A percentile compares a stretch with the other conserved stretches of the same genome.
These are phyloP conservation scores for Colletotrichum gloeosporioides DNA, from an alignment of 2,329 filamentous ascomycete species.

Conservation along the genomic window DNA sequence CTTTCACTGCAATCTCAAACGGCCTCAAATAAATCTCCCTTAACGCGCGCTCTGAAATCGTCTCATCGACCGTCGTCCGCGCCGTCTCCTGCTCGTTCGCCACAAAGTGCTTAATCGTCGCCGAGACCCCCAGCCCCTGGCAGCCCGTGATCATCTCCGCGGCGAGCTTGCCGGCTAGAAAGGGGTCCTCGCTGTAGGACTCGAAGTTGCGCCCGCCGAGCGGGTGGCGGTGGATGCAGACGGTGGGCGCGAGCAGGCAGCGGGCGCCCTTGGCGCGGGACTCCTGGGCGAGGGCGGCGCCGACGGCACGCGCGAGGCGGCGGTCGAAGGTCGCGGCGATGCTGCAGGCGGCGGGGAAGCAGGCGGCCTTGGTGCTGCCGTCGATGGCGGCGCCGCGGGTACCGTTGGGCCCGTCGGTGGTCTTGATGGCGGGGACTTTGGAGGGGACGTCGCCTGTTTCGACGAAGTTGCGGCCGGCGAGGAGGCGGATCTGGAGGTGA, in stretches of 20 bases:
- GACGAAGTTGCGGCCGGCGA: constrained; percentile 19
- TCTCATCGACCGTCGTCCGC: constrained; percentile 42
- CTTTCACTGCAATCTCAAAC: constrained; percentile 31
- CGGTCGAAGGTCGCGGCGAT: constrained; percentile 77
- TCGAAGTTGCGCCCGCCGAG: constrained; percentile 71
- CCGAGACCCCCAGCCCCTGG: constrained; percentile 71
- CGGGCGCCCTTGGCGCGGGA: constrained; percentile 77
- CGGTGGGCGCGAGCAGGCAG: constrained; percentile 59
- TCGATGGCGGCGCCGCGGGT: constrained; percentile 22
- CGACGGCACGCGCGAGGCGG: constrained; percentile 68
- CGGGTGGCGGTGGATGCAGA: constrained; percentile 67
- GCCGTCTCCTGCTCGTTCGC: constrained; percentile 35
- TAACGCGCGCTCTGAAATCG: constrained; percentile 31
- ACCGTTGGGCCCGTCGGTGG: constrained; percentile 21
- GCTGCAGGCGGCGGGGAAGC: constrained; percentile 73
- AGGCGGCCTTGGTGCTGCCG: constrained; percentile 17
- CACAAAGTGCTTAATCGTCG: constrained; percentile 58
- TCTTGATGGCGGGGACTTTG: constrained; percentile 17
- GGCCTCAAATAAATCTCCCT: constrained; percentile 36
- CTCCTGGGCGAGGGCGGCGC: constrained; percentile 74
- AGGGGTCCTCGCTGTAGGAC: constrained; percentile 67
- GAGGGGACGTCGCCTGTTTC: constrained; percentile 5
- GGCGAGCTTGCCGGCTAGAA: constrained; percentile 69
- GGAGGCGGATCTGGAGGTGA: background rate
- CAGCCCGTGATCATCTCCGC: constrained; percentile 72